Evolutionary conservation across 164 flowering plant genomes (phyloP), one percentile per base, ranked within the genome.

Genomic region (Chimonanthus praecox): DNA sequence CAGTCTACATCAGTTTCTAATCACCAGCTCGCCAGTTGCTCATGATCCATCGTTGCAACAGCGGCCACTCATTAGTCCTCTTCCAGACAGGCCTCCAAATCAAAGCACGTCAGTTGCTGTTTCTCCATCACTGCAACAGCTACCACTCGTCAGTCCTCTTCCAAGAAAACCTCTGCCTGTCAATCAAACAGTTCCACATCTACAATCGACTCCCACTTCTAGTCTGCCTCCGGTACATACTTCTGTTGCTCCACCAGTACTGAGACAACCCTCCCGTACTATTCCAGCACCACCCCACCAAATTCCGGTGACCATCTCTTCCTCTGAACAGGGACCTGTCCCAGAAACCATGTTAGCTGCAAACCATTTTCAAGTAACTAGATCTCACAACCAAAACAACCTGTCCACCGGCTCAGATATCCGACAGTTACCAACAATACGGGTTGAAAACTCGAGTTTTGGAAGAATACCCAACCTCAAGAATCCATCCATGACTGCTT

Each of bases 401-500:
- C 63, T 65, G 51, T 49, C 73, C 20, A 72, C 74, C 49, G 58
- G 73, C 48, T 45, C 71, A 18, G 76, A 72, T 47, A 60, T 79
- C 33, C 46, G 69, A 72, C 76, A 73, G 47, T 3, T 68, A 16
- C 33, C 58, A 68, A n/a, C 7, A 8, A 21, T 20, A 20, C 9
- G n/a, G 45, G 49, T 66, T 20, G 82, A 83, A 65, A 61, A 61
- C 10, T 45, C 20, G 11, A 77, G 66, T 72, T 71, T 33, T 58
- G 73, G 79, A 11, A 77, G 64, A 63, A 54, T 71, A 61, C 73
- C 73, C 46, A 78, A 60, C 8, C 15, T 63, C 9, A 78, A 78
- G 58, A 73, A 81, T 2, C 67, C 82, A 6, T 46, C 83, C 3
- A 49, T 69, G 46, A 65, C 83, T 4, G 61, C 79, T 18, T 11